These are phyloP conservation scores for Taphrina deformans DNA, from an alignment of 1,139 yeast species.

Conservation along the genomic window DNA sequence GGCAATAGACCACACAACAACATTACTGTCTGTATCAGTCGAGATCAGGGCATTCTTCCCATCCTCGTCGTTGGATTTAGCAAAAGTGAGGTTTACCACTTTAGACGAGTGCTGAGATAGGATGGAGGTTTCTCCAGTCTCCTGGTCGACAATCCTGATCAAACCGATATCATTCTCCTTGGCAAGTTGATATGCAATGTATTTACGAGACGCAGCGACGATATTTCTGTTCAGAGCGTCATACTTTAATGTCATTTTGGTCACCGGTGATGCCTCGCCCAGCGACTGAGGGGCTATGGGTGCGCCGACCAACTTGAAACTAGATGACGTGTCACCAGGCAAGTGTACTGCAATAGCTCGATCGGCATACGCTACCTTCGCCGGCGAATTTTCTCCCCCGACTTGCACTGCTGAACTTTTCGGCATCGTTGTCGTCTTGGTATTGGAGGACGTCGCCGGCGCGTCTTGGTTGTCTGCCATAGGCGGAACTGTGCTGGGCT, in stretches of 20 bases:
- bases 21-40: conserved; percentile 3
- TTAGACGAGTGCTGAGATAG: conserved; percentile 1
- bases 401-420: not conserved
- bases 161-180: not conserved
- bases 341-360: not conserved
- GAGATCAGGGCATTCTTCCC: conserved; percentile 12
- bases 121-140: conserved; percentile 12
- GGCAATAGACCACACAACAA: not conserved
- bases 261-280: not conserved
- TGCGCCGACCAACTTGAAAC: not conserved
- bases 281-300: not conserved
- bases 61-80: not conserved
- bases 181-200: conserved; percentile 13
- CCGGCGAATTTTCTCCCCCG: not conserved
- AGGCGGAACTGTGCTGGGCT: not conserved
- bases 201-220: conserved; percentile 15
- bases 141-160: conserved; percentile 19
- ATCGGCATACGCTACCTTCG: not conserved
- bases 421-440: not conserved
- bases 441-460: not conserved
- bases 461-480: not conserved
- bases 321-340: conserved; percentile 4
- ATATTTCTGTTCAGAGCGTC: conserved; percentile 4
- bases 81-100: conserved; percentile 6
- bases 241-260: not conserved